Base-by-base conservation (phyloP, 805 yeast species). In the Saturnispora besseyi region DNA sequence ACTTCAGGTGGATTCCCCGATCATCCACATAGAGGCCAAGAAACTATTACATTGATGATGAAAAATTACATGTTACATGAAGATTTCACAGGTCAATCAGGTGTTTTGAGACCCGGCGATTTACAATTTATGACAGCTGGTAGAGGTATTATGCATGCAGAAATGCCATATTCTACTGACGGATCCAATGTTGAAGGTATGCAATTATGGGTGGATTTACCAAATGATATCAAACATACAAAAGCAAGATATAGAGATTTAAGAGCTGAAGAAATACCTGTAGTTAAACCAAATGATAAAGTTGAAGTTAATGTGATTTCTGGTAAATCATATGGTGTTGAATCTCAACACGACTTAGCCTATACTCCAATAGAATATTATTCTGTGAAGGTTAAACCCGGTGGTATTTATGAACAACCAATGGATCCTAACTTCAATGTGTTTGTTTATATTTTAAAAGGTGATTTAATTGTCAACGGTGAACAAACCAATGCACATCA, bases 91-190 rank as follows among this genome's bases (percentile, higher is more conserved):
- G 96, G 96, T 1, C 70, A 84, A n/a, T 74, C 76, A 47, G 96
- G 96, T 51, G 72, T 86, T 9, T 68, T 89, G 47, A 73, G 77
- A 53, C 79, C 87, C 7, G 96, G 96, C 51, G 96, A 88, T 62
- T 70, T 89, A 57, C 96, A 88, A 65, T 87, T 88, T 65, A 88
- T 88, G 96, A 88, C 96, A 28, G 96, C 96, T 6, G 96, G 96
- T 52, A 76, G 75, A 58, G 96, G 95, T 46, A 79, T 87, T 34
- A 85, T 85, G 49, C 96, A 87, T 64, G 77, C 88, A 2, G 96
- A 88, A 62, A 87, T 87, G 79, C 96, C 96, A 8, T 81, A 81
- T 34, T 71, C 75, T 34, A 66, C 63, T 31, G 74, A 74, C 38
- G 78, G 82, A 1, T 66, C 76, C 22, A 67, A 69, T 26, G 65